These are phyloP conservation scores for Clavaria fumosa DNA, from an alignment of 768 basidiomycete species.

Conservation along the genomic window DNA sequence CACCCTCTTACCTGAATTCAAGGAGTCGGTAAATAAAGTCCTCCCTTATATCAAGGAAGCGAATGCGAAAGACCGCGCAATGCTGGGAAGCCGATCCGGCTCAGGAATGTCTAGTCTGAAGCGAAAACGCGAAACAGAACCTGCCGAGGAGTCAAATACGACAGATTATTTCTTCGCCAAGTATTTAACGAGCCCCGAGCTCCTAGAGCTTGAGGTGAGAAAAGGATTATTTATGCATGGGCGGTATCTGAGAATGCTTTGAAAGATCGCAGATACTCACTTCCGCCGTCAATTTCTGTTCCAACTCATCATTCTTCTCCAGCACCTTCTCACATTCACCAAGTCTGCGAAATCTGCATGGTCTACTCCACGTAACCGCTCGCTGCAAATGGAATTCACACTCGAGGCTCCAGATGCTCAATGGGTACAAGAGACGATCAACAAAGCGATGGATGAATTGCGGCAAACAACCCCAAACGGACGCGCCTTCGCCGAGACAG, in stretches of 20 bases:
- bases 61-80: constrained; percentile 73
- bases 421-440: constrained; percentile 63
- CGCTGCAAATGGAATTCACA: constrained; percentile 73
- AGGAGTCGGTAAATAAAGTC: constrained; percentile 53
- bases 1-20: constrained; percentile 51
- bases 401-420: constrained; percentile 49
- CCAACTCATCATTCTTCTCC: constrained; percentile 65
- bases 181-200: constrained; percentile 76
- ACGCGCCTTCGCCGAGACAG: constrained; percentile 59
- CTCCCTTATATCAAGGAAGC: constrained; percentile 73
- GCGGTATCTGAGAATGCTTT: constrained; percentile 7
- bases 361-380: constrained; percentile 52
- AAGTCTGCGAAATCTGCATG: constrained; percentile 47
- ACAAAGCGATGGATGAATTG: constrained; percentile 42
- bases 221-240: constrained; percentile 3
- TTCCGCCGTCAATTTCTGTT: constrained; percentile 91
- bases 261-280: constrained; percentile 73
- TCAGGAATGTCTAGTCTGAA: constrained; percentile 30
- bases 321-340: constrained; percentile 63
- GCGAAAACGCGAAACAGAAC: constrained; percentile 48
- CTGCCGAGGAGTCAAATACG: constrained; percentile 32
- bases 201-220: constrained; percentile 74
- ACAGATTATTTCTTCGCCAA: constrained; percentile 88
- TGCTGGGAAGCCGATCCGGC: constrained; percentile 60
- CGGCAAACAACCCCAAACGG: constrained; percentile 69